Conservation (phyloP, 2,329 filamentous ascomycete species). For the Apiospora pterosperma region DNA sequence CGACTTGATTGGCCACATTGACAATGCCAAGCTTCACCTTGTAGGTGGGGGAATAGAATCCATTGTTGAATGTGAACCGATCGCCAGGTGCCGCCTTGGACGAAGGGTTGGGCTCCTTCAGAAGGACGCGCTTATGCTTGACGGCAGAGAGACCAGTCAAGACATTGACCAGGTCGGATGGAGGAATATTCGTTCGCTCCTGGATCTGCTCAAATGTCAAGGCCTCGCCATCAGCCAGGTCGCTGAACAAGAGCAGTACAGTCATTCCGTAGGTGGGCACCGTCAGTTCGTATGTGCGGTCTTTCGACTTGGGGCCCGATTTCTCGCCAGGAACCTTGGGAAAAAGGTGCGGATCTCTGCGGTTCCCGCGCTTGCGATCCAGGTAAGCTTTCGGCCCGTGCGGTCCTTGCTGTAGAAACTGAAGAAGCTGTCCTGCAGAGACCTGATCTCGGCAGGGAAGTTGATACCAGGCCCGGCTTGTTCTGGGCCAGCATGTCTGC, state of each 20-base stretch:
- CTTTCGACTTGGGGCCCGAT: conserved; percentile 55
- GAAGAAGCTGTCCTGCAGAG: conserved; percentile 79
- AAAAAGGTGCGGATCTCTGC: conserved; percentile 84
- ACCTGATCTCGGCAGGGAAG: conserved; percentile 70
- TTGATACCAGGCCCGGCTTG: conserved; percentile 54
- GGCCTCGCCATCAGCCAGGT: conserved; percentile 51
- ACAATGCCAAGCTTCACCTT: conserved; percentile 90
- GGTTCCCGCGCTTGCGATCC: conserved; percentile 69
- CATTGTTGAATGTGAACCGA: conserved; percentile 76
- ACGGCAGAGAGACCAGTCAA: conserved; percentile 80
- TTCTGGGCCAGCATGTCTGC: conserved; percentile 50
- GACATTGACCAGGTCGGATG: conserved; percentile 69
- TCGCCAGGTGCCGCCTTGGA: conserved; percentile 69
- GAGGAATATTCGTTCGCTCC: conserved; percentile 73
- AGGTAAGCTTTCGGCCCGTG: conserved; percentile 83
- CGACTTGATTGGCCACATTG: conserved; percentile 77
- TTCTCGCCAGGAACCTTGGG: conserved; percentile 67
- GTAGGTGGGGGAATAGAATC: conserved; percentile 77
- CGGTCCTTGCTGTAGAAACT: conserved; percentile 85
- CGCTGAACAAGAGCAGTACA: conserved; percentile 85
- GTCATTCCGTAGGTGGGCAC: conserved; percentile 93
- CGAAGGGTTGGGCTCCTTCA: conserved; percentile 78
- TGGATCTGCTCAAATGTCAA: conserved; percentile 76
- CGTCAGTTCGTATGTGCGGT: conserved; percentile 82
- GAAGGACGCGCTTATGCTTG: conserved; percentile 71